Evolutionary conservation across 2,329 filamentous ascomycete species (phyloP).

Genomic region (Fusarium sp.): DNA sequence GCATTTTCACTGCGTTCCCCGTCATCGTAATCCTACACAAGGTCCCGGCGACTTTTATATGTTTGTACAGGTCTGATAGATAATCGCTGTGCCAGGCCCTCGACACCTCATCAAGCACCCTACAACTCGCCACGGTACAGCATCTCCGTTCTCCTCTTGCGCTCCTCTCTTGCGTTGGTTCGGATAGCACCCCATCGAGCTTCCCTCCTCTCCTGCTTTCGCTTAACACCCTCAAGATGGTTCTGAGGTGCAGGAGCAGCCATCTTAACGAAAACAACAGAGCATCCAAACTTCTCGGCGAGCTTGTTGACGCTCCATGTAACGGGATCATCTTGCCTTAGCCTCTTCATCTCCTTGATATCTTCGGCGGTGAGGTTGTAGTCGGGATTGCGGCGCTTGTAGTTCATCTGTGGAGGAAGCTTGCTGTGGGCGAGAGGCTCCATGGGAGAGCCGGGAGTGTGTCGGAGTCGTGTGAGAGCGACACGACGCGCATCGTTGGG

Average conservation of each 20-base stretch:
- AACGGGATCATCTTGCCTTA: constrained; percentile 65
- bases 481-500: constrained; percentile 65
- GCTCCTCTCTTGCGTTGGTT: constrained; percentile 66
- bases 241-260: constrained; percentile 62
- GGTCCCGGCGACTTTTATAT: constrained; percentile 31
- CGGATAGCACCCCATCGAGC: constrained; percentile 69
- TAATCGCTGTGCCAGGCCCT: constrained; percentile 3
- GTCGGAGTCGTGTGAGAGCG: constrained; percentile 60
- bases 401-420: constrained; percentile 53
- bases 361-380: constrained; percentile 68
- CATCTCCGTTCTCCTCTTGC: constrained; percentile 64
- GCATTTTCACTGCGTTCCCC: constrained; percentile 28
- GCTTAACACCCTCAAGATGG: constrained; percentile 60
- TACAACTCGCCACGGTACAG: constrained; percentile 65
- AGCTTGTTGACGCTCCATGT: constrained; percentile 67
- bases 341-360: constrained; percentile 69
- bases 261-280: constrained; percentile 68
- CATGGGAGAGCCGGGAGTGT: constrained; percentile 46
- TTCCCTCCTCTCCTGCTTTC: constrained; percentile 61
- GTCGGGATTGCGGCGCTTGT: constrained; percentile 52
- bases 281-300: constrained; percentile 67
- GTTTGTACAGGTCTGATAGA: constrained; percentile 40
- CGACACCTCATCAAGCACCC: constrained; percentile 6
- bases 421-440: constrained; percentile 35
- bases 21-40: constrained; percentile 45